Evolutionary conservation across 495 filamentous ascomycete species (phyloP).

Genomic region (Aspergillus incahuasiensis): DNA sequence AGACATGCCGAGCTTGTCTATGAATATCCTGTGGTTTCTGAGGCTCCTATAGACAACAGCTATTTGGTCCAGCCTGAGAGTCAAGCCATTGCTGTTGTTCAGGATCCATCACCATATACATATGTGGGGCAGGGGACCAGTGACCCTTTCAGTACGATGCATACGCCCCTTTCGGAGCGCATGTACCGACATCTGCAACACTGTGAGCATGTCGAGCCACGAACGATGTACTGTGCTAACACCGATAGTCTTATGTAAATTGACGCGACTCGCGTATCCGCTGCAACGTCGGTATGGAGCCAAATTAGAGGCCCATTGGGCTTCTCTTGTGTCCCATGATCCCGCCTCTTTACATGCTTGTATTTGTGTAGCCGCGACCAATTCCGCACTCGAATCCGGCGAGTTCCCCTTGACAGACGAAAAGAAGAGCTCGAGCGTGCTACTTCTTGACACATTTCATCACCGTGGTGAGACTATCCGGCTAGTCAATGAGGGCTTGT

Average conservation of each 20-base stretch:
- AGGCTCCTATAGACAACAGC: conserved; percentile 12
- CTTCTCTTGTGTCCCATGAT: conserved; percentile 34
- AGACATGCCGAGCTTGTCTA: conserved; percentile 1
- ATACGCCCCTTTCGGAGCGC: conserved; percentile 39
- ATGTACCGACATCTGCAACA: conserved; percentile 41
- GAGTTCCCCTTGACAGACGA: conserved; percentile 37
- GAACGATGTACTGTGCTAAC: neutral
- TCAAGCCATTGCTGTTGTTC: conserved; percentile 12
- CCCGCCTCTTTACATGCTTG: conserved; percentile 40
- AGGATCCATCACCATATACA: conserved; percentile 20
- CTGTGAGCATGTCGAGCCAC: conserved; percentile 25
- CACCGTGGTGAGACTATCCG: conserved; percentile 46
- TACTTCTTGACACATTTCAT: conserved; percentile 42
- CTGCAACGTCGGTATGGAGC: conserved; percentile 36
- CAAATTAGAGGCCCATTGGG: conserved; percentile 41
- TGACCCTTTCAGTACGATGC: conserved; percentile 40
- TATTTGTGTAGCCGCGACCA: conserved; percentile 42
- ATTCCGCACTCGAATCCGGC: conserved; percentile 35
- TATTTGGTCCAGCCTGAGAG: conserved; percentile 9
- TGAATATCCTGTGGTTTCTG: conserved; percentile 13
- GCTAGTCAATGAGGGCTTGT: conserved; percentile 42
- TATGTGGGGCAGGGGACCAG: conserved; percentile 32
- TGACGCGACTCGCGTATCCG: conserved; percentile 39
- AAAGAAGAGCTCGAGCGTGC: conserved; percentile 26
- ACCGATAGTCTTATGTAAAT: conserved; percentile 35